These are phyloP conservation scores for Avicennia marina DNA, from an alignment of 257 asterid genomes.

Conservation along the genomic window DNA sequence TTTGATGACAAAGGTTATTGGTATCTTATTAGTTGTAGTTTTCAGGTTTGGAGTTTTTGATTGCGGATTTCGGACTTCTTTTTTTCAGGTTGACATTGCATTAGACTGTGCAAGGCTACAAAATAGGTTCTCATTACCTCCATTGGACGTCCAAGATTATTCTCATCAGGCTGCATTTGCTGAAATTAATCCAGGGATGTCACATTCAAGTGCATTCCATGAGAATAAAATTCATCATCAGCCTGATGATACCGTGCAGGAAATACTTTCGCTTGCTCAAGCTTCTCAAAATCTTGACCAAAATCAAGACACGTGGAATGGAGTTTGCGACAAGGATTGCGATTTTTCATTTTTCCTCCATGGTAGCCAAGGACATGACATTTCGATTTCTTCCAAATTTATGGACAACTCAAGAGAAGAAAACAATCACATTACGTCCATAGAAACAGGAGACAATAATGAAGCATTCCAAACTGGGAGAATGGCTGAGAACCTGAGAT, in stretches of 20 bases:
- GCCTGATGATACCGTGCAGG: slow-evolving; percentile 55
- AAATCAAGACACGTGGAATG: slow-evolving; percentile 47
- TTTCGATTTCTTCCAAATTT: slow-evolving; percentile 21
- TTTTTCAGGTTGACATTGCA: slow-evolving; percentile 69
- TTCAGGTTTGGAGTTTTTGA: too few species aligned
- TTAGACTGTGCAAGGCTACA: slow-evolving; percentile 90
- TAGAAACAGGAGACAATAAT: background rate
- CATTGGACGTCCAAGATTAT: slow-evolving; percentile 65
- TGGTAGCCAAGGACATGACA: slow-evolving; percentile 32
- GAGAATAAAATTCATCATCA: slow-evolving; percentile 45
- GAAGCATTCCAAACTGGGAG: background rate
- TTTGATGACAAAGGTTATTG: too few species aligned
- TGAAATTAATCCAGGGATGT: slow-evolving; percentile 25
- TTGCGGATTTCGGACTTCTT: too few species aligned
- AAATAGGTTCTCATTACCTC: slow-evolving; percentile 66
- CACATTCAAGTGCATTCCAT: slow-evolving; percentile 25
- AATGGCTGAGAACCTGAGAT: background rate
- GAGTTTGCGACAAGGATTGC: slow-evolving; percentile 25
- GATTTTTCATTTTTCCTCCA: slow-evolving; percentile 61
- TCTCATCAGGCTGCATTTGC: slow-evolving; percentile 27
- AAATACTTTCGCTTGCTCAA: slow-evolving; percentile 79
- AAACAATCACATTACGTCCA: slow-evolving; percentile 26
- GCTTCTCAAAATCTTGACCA: slow-evolving; percentile 62
- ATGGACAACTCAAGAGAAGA: slow-evolving; percentile 34
- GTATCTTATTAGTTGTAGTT: too few species aligned